Evolutionary conservation across 345 rosid species (phyloP).

Genomic region (Euphorbia pulcherrima): DNA sequence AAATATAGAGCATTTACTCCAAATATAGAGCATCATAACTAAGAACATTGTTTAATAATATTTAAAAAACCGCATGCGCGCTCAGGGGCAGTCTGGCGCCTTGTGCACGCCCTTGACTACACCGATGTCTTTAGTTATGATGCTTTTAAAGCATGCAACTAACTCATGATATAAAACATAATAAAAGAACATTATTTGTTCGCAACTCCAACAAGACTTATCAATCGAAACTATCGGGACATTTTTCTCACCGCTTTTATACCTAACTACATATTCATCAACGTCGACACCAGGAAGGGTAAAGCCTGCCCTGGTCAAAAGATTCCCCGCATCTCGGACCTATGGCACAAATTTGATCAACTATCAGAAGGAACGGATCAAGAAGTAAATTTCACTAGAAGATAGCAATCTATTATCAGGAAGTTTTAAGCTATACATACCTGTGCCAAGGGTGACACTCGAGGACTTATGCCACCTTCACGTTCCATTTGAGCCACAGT

Average conservation of each 20-base stretch:
- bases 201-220: not conserved
- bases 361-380: not conserved
- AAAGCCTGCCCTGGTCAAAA: conserved; percentile 92
- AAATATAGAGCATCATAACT: too few relatives aligned
- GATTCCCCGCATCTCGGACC: conserved; percentile 98
- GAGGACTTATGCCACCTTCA: conserved; percentile 97
- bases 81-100: too few relatives aligned
- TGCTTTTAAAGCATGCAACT: not conserved
- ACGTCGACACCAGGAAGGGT: conserved; percentile 92
- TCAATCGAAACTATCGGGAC: not conserved
- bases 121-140: not conserved
- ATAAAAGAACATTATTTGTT: not conserved
- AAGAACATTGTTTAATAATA: too few relatives aligned
- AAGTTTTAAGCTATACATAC: conserved; percentile 37
- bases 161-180: not conserved
- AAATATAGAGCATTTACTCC: too few relatives aligned
- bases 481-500: conserved; percentile 98
- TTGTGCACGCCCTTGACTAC: too few relatives aligned
- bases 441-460: conserved; percentile 93
- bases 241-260: conserved; percentile 60
- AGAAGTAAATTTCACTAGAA: not conserved
- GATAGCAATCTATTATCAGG: not conserved
- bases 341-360: conserved; percentile 15
- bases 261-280: conserved; percentile 81
- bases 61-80: too few relatives aligned